Base-by-base conservation (phyloP, 148 eudicot genomes). In the Pharnaceum exiguum region DNA sequence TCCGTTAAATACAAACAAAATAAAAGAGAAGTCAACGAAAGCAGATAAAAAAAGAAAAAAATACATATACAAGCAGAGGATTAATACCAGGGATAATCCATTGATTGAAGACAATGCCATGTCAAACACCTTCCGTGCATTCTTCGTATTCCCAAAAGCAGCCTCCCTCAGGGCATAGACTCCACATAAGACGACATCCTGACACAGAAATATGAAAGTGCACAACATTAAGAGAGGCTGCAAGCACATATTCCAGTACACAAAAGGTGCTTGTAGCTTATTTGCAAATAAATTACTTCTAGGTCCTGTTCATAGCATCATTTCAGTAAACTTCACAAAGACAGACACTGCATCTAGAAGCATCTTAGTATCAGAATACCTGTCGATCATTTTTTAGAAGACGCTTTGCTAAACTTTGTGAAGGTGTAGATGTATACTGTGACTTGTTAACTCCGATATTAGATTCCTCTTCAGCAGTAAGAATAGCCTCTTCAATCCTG, bases 151-250 rank as follows among this genome's bases (percentile, higher is more conserved):
- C 56, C 89, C 82, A 65, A 60, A 88, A 31, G 78, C 80, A 63
- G 95, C 96, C 71, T 88, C 99, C 72, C 99, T 81, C 51, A 67
- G 78, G 10, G 99, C 99, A 82, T 93, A 93, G 58, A 89, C 83
- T 62, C 96, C 99, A 68, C 96, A 93, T 33, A 93, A 66, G 29
- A 88, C 62, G 55, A 86, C 74, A 78, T 93, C 96, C 99, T 93
- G 59, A 30, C 19, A 67, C 52, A 56, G 51, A 57, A 24, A 31
- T 42, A 55, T n/a, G n/a, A n/a, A n/a, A n/a, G n/a, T n/a, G n/a
- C 27, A 40, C 18, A 28, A 57, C 23, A 5, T 38, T 53, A 53
- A 28, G 42, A 19, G 7, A 30, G 31, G 17, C 23, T 25, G 16
- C 3, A 57, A 58, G 36, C 31, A 38, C 40, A 57, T 30, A 43